A percentile compares a stretch with the other conserved stretches of the same genome.
Evolutionary conservation across 23 red algal species (phyloP).

Genomic region (Chondrus crispus): DNA sequence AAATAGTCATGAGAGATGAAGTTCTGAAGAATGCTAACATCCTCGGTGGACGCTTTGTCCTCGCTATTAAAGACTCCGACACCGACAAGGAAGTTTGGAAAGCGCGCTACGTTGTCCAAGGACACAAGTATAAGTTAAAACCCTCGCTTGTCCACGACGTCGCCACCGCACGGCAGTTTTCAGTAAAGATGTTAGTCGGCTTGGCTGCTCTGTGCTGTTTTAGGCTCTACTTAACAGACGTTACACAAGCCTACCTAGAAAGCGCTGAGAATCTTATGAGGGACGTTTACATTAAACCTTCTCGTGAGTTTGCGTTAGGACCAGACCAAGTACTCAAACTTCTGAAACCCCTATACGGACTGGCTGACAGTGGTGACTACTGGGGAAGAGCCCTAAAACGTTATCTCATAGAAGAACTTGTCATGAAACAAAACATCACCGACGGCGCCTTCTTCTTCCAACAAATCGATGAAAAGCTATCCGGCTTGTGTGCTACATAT

Average conservation of each 20-base stretch:
- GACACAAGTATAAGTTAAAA: not conserved
- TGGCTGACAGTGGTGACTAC: not conserved
- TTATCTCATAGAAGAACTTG: not conserved
- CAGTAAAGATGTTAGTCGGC: not conserved
- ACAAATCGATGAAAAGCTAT: too few species aligned
- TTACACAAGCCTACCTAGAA: slow-evolving; percentile 7
- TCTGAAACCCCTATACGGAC: not conserved
- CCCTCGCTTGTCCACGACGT: not conserved
- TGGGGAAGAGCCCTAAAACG: not conserved
- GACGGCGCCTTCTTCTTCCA: not conserved
- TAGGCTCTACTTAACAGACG: not conserved
- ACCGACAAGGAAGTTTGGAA: slow-evolving; percentile 14
- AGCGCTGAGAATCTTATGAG: not conserved
- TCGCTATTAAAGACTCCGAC: not conserved
- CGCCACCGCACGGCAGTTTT: not conserved
- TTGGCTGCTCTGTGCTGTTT: not conserved
- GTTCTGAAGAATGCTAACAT: not conserved
- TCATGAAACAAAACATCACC: not conserved
- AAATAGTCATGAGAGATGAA: slow-evolving; percentile 11
- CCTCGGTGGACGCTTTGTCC: slow-evolving; percentile 3
- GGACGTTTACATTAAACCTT: not conserved
- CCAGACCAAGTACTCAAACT: not conserved
- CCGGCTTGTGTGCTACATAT: not conserved
- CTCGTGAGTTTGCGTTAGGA: not conserved
- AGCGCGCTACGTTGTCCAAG: slow-evolving; percentile 10